Conservation (phyloP, 2,329 filamentous ascomycete genomes). For the Stemphylium beticola region DNA sequence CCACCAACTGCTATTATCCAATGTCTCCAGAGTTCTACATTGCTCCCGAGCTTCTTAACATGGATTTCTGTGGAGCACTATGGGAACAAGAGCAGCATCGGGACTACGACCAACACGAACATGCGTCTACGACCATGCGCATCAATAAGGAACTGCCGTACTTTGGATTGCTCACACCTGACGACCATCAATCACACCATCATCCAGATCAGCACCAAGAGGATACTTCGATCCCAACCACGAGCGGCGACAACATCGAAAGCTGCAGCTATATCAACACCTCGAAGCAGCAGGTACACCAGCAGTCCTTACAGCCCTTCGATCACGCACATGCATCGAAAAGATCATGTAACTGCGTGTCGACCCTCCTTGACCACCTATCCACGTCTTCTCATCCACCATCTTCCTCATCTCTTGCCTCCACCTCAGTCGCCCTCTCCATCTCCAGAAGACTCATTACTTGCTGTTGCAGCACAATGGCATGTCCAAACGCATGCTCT, state of each 20-base stretch:
- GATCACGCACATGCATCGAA: not conserved
- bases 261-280: not conserved
- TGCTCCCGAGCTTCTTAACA: constrained; percentile 2
- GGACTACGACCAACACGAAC: not conserved
- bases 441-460: constrained; percentile 5
- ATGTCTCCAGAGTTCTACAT: constrained; percentile 8
- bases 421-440: constrained; percentile 2
- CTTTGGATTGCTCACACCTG: constrained; percentile 8
- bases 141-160: constrained; percentile 3
- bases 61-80: constrained; percentile 1
- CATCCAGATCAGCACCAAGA: constrained; percentile 2
- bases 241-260: not conserved
- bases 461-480: constrained; percentile 1
- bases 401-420: not conserved
- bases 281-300: not conserved
- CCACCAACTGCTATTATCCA: not conserved
- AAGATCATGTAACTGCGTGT: constrained; percentile 3
- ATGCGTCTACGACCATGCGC: not conserved
- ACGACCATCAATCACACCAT: not conserved
- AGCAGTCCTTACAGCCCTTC: not conserved
- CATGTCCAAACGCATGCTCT: constrained; percentile 5
- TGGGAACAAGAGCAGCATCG: constrained; percentile 5
- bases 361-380: constrained; percentile 5
- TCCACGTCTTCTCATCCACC: not conserved
- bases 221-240: not conserved